Conservation (phyloP, 805 yeast species). For the Starmerella etchellsii region DNA sequence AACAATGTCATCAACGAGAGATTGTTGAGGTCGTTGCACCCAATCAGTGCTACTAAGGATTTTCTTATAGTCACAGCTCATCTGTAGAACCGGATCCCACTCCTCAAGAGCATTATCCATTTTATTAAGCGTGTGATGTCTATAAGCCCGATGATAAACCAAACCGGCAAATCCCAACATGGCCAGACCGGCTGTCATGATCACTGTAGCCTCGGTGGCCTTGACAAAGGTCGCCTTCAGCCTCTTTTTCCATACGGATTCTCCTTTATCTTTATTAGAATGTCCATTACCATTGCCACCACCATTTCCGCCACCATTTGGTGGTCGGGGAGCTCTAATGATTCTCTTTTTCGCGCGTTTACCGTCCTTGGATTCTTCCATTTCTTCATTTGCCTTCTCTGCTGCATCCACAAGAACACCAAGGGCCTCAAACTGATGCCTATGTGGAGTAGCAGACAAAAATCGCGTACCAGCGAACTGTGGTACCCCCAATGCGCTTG, state of each 20-base stretch:
- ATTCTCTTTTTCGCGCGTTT: not conserved
- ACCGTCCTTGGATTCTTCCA: constrained; percentile 1
- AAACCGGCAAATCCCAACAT: constrained; percentile 62
- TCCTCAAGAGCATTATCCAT: constrained; percentile 53
- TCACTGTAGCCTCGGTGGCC: constrained; percentile 48
- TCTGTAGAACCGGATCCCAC: constrained; percentile 52
- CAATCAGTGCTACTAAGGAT: constrained; percentile 31
- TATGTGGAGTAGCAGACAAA: too few species aligned
- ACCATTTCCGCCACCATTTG: not conserved
- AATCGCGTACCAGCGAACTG: too few species aligned
- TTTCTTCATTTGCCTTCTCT: constrained; percentile 10
- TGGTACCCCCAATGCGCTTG: too few species aligned
- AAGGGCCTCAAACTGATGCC: constrained; percentile 15
- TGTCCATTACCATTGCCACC: not conserved
- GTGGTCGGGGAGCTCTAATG: not conserved
- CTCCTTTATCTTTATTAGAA: too few species aligned
- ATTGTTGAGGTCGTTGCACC: constrained; percentile 62
- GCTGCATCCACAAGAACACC: constrained; percentile 15
- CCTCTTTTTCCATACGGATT: constrained; percentile 5
- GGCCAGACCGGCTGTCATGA: constrained; percentile 55
- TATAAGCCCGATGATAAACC: constrained; percentile 53
- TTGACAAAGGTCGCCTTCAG: constrained; percentile 11
- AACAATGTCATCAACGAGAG: constrained; percentile 48
- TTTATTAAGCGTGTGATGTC: constrained; percentile 45
- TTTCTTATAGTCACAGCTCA: constrained; percentile 36